These are phyloP conservation scores for Ceratobasidium sp. DNA, from an alignment of 1,284 basidiomycete genomes.

Conservation along the genomic window DNA sequence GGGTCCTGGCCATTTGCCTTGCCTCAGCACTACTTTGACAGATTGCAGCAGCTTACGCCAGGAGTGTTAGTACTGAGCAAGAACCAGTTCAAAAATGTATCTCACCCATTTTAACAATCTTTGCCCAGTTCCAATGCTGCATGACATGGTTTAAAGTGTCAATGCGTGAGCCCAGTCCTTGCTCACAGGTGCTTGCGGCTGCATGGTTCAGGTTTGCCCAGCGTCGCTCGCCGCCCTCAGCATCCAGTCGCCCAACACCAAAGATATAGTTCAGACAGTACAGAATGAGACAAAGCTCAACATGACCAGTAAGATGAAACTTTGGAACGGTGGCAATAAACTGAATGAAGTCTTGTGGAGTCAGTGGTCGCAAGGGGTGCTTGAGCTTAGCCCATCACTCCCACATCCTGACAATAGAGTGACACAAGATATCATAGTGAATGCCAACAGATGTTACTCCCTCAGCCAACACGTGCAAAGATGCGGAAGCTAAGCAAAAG, in stretches of 20 bases:
- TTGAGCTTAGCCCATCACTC: not conserved
- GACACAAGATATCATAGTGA: slow-evolving; percentile 16
- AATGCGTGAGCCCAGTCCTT: too few species aligned
- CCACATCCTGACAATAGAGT: not conserved
- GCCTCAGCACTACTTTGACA: too few species aligned
- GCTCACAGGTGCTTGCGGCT: not conserved
- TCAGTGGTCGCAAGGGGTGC: not conserved
- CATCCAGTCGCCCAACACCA: slow-evolving; percentile 8
- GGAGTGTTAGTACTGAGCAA: too few species aligned
- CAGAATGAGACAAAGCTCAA: not conserved
- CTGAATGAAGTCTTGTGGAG: not conserved
- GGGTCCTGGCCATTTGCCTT: too few species aligned
- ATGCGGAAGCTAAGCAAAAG: too few species aligned
- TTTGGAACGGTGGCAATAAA: not conserved
- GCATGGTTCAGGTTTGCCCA: slow-evolving; percentile 21
- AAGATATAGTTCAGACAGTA: slow-evolving; percentile 4
- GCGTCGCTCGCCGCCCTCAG: not conserved
- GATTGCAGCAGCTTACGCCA: too few species aligned
- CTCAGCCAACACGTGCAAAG: too few species aligned
- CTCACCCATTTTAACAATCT: too few species aligned
- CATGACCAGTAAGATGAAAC: slow-evolving; percentile 19
- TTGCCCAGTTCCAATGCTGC: too few species aligned
- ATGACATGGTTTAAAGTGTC: too few species aligned
- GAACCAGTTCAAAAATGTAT: too few species aligned
- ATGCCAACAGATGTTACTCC: not conserved